Conservation (phyloP, 805 yeast genomes). For the Suhomyces xylopsoci region DNA sequence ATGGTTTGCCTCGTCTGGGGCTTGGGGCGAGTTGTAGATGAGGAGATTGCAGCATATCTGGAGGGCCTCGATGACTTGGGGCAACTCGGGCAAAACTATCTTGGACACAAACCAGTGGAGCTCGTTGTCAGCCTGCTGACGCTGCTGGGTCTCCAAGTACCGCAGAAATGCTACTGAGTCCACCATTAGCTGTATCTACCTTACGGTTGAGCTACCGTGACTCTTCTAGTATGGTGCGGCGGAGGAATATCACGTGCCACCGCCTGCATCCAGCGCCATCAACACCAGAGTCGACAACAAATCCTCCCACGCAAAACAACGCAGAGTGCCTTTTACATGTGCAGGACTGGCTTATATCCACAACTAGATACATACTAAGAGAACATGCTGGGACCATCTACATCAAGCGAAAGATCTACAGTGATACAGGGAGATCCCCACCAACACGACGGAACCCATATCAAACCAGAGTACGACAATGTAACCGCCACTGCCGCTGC, state of each 20-base stretch:
- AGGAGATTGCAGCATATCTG: slow-evolving; percentile 36
- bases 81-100: slow-evolving; percentile 26
- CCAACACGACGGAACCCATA: slow-evolving; percentile 8
- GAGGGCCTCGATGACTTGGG: slow-evolving; percentile 36
- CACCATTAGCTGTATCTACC: background rate
- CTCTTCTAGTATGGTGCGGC: background rate
- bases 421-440: slow-evolving; percentile 9
- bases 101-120: slow-evolving; percentile 29
- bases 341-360: slow-evolving; percentile 26
- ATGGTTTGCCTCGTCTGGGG: slow-evolving; percentile 23
- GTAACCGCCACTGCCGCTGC: slow-evolving; percentile 17
- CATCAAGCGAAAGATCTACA: slow-evolving; percentile 27
- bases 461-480: slow-evolving; percentile 12
- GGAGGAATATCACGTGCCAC: background rate
- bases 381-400: slow-evolving; percentile 29
- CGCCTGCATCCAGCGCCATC: slow-evolving; percentile 1
- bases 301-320: slow-evolving; percentile 3
- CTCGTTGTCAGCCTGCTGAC: slow-evolving; percentile 20
- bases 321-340: slow-evolving; percentile 12
- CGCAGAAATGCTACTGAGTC: background rate
- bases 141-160: background rate
- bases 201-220: background rate
- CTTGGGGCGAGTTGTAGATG: slow-evolving; percentile 34
- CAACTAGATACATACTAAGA: background rate
- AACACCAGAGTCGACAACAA: slow-evolving; percentile 4